phyloP scores from a whole-genome alignment of 78 protist species.

The Paulinella micropora region DNA sequence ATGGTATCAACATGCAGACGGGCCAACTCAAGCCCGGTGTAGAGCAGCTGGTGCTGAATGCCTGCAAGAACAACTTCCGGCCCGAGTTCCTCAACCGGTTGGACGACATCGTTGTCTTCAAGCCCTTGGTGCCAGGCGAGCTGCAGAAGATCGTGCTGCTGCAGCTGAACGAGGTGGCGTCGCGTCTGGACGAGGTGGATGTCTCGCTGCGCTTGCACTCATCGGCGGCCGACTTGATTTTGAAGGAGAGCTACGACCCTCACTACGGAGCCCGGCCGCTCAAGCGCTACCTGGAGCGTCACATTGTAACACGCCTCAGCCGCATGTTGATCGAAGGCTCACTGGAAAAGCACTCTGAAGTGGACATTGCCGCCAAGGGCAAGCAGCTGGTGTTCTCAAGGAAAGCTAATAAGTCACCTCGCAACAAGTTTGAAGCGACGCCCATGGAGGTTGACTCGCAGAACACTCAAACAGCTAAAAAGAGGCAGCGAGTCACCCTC shows the following conservation, averaged over 20 bases:
- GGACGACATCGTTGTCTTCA: background rate
- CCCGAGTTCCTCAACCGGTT: constrained; percentile 56
- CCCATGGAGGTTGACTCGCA: no score
- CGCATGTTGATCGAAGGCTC: constrained; percentile 23
- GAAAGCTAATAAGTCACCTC: no score
- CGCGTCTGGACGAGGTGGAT: constrained; percentile 8
- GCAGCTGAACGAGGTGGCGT: background rate
- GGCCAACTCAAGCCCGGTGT: background rate
- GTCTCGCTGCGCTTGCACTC: constrained; percentile 30
- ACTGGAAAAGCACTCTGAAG: background rate
- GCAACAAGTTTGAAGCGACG: no score
- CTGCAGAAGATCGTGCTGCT: background rate
- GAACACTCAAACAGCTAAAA: no score
- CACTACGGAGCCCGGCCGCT: constrained; percentile 59
- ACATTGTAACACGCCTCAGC: constrained; percentile 60
- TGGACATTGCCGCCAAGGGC: no score
- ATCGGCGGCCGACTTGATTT: constrained; percentile 36
- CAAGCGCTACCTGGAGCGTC: constrained; percentile 61
- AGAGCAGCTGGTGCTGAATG: constrained; percentile 39
- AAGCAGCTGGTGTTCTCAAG: no score
- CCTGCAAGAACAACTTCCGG: background rate
- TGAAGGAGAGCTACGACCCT: constrained; percentile 41
- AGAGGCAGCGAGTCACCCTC: no score
- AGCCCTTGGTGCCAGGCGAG: background rate
- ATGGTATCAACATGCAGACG: background rate